phyloP scores from a whole-genome alignment of 2,329 filamentous ascomycete genomes.

The Pestalotiopsis sp. region DNA sequence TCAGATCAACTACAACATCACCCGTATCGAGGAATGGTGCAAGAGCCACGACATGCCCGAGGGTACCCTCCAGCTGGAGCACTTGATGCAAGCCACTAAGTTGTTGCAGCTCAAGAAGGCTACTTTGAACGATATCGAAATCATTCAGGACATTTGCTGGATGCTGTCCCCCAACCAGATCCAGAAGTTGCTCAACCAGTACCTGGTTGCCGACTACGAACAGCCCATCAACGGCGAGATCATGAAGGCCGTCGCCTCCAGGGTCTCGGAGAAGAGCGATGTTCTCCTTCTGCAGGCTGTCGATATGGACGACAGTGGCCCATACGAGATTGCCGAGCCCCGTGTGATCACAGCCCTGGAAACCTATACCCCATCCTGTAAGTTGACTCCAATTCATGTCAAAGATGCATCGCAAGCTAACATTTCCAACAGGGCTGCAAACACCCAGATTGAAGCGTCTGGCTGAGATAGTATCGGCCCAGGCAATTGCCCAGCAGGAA shows the following conservation, averaged over 20 bases:
- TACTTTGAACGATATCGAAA: constrained; percentile 98
- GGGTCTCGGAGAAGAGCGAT: constrained; percentile 97
- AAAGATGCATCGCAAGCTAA: constrained; percentile 12
- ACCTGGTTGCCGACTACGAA: constrained; percentile 97
- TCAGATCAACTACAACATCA: constrained; percentile 99
- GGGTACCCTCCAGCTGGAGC: constrained; percentile 94
- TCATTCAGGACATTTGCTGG: constrained; percentile 99
- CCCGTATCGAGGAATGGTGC: constrained; percentile 98
- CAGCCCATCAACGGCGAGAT: constrained; percentile 99
- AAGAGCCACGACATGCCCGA: constrained; percentile 99
- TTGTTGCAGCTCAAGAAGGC: constrained; percentile 98
- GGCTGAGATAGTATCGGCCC: constrained; percentile 96
- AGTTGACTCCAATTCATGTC: constrained; percentile 40
- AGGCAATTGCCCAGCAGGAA: constrained; percentile 94
- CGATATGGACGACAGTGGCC: constrained; percentile 98
- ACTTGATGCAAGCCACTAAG: constrained; percentile 99
- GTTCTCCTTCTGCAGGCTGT: constrained; percentile 91
- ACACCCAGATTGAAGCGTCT: constrained; percentile 92
- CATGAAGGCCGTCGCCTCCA: constrained; percentile 98
- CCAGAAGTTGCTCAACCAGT: constrained; percentile 97
- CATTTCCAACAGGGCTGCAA: constrained; percentile 75
- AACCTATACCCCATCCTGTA: constrained; percentile 97
- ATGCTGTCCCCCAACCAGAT: constrained; percentile 99
- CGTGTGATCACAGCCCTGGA: constrained; percentile 94
- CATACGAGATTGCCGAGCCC: constrained; percentile 97